Evolutionary conservation across 352 stramenopile species (phyloP), one percentile per base, ranked within the genome.

Genomic region (Thalassiosira mediterranea): DNA sequence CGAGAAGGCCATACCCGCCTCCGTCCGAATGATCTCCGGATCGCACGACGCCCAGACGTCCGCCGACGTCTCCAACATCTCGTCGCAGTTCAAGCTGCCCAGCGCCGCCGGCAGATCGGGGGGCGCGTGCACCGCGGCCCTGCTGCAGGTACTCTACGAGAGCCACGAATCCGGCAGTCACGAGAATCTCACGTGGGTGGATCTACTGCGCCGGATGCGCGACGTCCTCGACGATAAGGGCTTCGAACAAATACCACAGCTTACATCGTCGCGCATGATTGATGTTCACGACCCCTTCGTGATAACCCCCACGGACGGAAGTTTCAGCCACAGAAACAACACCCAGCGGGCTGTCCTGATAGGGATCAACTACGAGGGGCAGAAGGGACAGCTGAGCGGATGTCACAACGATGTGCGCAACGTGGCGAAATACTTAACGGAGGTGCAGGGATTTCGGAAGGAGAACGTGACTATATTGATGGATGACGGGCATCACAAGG

Each of bases 1-100:
- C 17, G 34, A 56, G 21, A 56, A 60, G 17, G 52, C 52, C 3
- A 91, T 91, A 46, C 80, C 79, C 3, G 79, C 82, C n/a, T 69
- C 84, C 13, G 80, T 92, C 68, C 69, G 76, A 21, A 92, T 92
- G 87, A 89, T 93, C 25, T 89, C 76, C 29, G 87, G 87, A 38
- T 90, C 65, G 58, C 60, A 85, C 49, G 87, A 93, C 63, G 59
- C 56, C 3, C 84, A 93, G 74, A 91, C 87, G 7, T 83, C 62
- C 15, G 84, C 87, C 15, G 86, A 92, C 65, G 84, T 83, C 23
- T 80, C 65, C 42, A 88, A 89, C 34, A 42, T 42, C 34, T 13
- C 7, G 34, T 42, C 34, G 34, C 34, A 7, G 7, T 42, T 42
- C 34, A 7, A 42, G 34, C 34, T 42, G 7, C 34, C 34, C 13